Base-by-base conservation (phyloP, 768 basidiomycete genomes). In the Suillus ampliporus region DNA sequence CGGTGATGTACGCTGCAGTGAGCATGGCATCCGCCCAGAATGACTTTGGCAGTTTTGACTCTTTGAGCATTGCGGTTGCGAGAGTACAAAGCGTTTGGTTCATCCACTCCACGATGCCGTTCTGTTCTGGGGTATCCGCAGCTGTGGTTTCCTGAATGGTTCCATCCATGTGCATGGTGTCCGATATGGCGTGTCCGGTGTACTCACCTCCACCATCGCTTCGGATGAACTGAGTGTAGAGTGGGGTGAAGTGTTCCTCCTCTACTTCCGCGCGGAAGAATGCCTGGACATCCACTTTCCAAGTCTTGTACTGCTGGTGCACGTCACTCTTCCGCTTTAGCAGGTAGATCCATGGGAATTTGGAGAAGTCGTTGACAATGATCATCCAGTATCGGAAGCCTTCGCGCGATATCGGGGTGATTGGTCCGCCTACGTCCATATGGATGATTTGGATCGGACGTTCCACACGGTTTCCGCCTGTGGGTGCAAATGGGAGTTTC, bases 51-150 rank as follows among this genome's bases (percentile, higher is more conserved):
- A 76, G 67, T 9, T 61, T 61, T 0, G 65, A 69, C 8, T 69
- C 73, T 28, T 67, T 54, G 23, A 76, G 65, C 65, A 76, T 71
- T 2, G 76, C 51, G 6, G 57, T 67, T 23, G 68, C 65, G 13
- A 66, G 44, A 28, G 70, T 67, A 14, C 65, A 53, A 2, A 76
- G 43, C 23, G 71, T 74, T 44, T 73, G 68, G 56, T 76, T 77
- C 60, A 72, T 64, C 17, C 69, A 58, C 58, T 76, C 70, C 5
- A 73, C 73, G 19, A 75, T 13, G 14, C 74, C 72, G 56, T 76
- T 74, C 48, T 74, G 70, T 38, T 52, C 37, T 10, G 35, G 60
- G 19, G 60, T 61, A 37, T 61, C 23, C 14, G 60, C 46, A 11
- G 51, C 51, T 17, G 37, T 35, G 2, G 51, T 61, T 28, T 61